Conservation (phyloP, 495 filamentous ascomycete species). For the Penicillium arizonense region DNA sequence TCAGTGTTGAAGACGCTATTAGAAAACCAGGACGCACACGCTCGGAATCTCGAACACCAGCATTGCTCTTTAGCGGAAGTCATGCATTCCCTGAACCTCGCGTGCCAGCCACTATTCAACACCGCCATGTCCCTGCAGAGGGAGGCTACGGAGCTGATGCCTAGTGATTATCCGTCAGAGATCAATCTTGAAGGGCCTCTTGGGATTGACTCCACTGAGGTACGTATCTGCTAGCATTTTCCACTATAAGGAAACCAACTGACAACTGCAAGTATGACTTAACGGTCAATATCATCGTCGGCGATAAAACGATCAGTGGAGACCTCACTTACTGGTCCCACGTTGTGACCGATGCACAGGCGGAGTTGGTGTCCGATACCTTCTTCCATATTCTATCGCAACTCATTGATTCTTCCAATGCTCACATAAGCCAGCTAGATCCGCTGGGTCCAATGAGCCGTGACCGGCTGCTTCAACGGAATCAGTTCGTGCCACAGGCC, state of each 20-base stretch:
- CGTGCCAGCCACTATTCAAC: slow-evolving; percentile 11
- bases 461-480: slow-evolving; percentile 17
- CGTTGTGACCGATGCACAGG: slow-evolving; percentile 16
- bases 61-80: slow-evolving; percentile 4
- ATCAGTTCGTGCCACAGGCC: slow-evolving; percentile 7
- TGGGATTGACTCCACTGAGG: slow-evolving; percentile 13
- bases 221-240: background rate
- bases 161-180: background rate
- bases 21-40: background rate
- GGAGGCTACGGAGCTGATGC: background rate
- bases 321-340: slow-evolving; percentile 23
- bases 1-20: background rate
- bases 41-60: background rate
- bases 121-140: slow-evolving; percentile 17
- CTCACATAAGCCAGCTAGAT: slow-evolving; percentile 8
- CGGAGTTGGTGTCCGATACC: slow-evolving; percentile 16
- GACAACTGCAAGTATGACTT: slow-evolving; percentile 37
- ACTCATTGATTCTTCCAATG: background rate
- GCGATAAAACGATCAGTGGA: slow-evolving; percentile 1
- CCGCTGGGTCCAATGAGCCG: slow-evolving; percentile 11
- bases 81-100: background rate
- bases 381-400: slow-evolving; percentile 1
- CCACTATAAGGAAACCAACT: background rate
- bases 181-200: too few species aligned
- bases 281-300: slow-evolving; percentile 51